phyloP scores from a whole-genome alignment of 169 alveolate species.

The Plasmodium coatneyi region DNA sequence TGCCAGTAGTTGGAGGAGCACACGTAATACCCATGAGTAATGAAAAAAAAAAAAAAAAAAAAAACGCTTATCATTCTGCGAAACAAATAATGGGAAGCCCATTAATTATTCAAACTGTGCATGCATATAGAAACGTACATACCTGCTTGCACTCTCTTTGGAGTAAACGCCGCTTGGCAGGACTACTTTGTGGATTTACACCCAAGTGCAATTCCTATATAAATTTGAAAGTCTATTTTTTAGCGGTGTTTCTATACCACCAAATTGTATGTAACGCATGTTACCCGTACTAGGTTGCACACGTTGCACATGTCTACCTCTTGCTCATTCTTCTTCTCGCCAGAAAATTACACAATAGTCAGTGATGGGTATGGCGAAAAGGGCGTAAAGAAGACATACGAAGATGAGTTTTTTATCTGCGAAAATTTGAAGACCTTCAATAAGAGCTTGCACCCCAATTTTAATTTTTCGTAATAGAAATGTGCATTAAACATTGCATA shows the following conservation, averaged over 20 bases:
- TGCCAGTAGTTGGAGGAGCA: conserved; percentile 69
- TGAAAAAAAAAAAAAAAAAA: not conserved
- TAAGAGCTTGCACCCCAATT: conserved; percentile 57
- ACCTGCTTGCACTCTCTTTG: not conserved
- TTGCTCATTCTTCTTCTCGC: conserved; percentile 2
- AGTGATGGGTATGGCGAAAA: conserved; percentile 79
- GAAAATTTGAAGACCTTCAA: conserved; percentile 68
- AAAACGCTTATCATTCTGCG: not conserved
- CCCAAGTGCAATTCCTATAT: not conserved
- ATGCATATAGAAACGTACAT: not conserved
- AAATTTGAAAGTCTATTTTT: not conserved
- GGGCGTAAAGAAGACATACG: conserved; percentile 79
- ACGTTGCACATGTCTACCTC: not conserved
- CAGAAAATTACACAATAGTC: conserved; percentile 55
- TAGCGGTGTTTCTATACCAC: not conserved
- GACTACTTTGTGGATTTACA: not conserved
- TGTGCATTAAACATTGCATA: not conserved
- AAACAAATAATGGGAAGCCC: not conserved
- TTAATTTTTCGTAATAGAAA: conserved; percentile 59
- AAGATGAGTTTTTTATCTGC: conserved; percentile 80
- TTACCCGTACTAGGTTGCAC: not conserved
- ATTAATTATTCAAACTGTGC: not conserved
- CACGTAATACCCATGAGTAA: conserved; percentile 72
- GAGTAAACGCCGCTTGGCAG: not conserved
- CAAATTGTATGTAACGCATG: not conserved